Percentiles rank a stretch among this genome's conserved stretches.
phyloP scores from a whole-genome alignment of 164 flowering plant species.

The Aristolochia fimbriata region DNA sequence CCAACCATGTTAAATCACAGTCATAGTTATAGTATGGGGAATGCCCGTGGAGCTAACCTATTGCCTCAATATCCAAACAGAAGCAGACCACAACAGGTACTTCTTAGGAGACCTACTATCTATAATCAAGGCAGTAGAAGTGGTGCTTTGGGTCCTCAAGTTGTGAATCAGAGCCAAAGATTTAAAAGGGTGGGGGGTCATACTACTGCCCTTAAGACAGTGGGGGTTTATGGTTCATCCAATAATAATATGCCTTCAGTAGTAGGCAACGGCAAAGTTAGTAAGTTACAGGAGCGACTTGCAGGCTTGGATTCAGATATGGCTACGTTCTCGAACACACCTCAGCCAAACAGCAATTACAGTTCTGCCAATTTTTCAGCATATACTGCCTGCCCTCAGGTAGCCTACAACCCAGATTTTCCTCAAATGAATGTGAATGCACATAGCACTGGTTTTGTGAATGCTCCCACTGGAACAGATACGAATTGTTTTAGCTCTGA shows the following conservation, averaged over 20 bases:
- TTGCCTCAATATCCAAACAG: constrained; percentile 6
- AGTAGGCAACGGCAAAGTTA: neutral
- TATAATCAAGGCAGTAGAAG: constrained; percentile 13
- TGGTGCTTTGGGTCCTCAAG: constrained; percentile 15
- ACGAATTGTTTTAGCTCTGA: constrained; percentile 7
- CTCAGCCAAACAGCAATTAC: constrained; percentile 2
- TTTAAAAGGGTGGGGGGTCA: constrained; percentile 22
- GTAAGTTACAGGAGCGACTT: constrained; percentile 13
- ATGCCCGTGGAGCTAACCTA: constrained; percentile 15
- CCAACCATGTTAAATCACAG: constrained; percentile 18
- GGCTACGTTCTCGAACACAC: constrained; percentile 7
- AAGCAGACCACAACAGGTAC: constrained; percentile 1
- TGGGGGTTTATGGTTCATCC: constrained; percentile 9
- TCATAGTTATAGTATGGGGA: constrained; percentile 13
- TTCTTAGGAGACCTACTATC: neutral
- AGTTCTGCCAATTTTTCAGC: constrained; percentile 4
- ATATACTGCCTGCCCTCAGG: constrained; percentile 11
- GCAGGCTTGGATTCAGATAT: constrained; percentile 4
- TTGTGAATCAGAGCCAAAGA: constrained; percentile 10
- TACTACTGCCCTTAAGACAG: constrained; percentile 7
- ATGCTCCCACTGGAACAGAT: constrained; percentile 1
- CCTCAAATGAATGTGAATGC: constrained; percentile 7
- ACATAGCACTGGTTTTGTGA: constrained; percentile 2
- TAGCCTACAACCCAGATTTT: constrained; percentile 9
- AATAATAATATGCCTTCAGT: constrained; percentile 6